These are phyloP conservation scores for Corchorus capsularis DNA, from an alignment of 345 rosid species.

Conservation along the genomic window DNA sequence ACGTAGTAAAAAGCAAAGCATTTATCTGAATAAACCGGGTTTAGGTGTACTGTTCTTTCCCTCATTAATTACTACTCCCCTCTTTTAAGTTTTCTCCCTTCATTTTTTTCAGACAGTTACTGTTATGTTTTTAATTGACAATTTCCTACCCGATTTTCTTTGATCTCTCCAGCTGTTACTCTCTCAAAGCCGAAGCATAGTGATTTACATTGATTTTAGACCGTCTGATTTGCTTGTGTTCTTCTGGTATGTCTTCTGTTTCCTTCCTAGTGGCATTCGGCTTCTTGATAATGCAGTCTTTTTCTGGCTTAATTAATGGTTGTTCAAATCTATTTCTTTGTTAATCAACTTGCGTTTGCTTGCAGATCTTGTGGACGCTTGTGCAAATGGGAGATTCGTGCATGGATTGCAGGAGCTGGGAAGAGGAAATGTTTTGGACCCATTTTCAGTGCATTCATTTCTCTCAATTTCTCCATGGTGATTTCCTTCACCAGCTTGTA, in stretches of 20 bases:
- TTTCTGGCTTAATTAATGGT: not conserved
- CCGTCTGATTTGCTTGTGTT: not conserved
- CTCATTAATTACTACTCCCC: not conserved
- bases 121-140: too few species aligned
- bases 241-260: not conserved
- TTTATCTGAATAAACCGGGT: not conserved
- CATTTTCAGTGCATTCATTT: conserved; percentile 63
- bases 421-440: conserved; percentile 72
- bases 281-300: not conserved
- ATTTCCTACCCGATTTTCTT: not conserved
- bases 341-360: not conserved
- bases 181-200: not conserved
- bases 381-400: conserved; percentile 46
- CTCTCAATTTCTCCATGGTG: conserved; percentile 56
- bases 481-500: conserved; percentile 58
- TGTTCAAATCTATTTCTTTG: not conserved
- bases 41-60: not conserved
- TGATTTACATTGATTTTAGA: not conserved
- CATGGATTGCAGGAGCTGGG: conserved; percentile 61
- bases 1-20: not conserved
- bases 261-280: not conserved
- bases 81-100: not conserved
- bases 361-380: not conserved
- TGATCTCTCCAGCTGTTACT: not conserved
- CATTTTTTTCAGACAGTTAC: not conserved